Evolutionary conservation across 768 basidiomycete genomes (phyloP).

Genomic region (Coprinopsis cinerea): DNA sequence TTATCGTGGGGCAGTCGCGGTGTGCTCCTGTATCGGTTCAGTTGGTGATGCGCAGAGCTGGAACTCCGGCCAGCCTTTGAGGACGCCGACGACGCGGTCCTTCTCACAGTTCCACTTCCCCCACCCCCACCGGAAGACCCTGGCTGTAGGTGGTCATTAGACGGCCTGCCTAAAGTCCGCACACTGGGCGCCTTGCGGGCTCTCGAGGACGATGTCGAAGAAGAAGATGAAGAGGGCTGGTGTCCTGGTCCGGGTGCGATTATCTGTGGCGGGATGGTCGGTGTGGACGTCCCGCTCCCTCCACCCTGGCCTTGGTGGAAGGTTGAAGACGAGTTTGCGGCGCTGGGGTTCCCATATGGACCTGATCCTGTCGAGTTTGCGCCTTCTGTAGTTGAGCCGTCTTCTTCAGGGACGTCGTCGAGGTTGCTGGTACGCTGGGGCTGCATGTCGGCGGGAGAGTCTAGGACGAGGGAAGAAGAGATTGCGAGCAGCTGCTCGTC

Average conservation of each 20-base stretch:
- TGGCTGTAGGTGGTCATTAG: conserved; percentile 7
- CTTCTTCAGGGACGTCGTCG: conserved; percentile 10
- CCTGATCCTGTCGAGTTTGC: not conserved
- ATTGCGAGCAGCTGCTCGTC: conserved; percentile 9
- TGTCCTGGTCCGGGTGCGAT: conserved; percentile 1
- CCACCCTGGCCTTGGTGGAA: too few relatives aligned
- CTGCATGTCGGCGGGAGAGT: not conserved
- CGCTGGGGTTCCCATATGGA: conserved; percentile 6
- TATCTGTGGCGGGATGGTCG: not conserved
- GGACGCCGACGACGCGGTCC: not conserved
- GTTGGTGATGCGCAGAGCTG: not conserved
- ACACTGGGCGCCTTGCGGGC: conserved; percentile 5
- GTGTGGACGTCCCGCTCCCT: not conserved
- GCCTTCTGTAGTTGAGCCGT: not conserved
- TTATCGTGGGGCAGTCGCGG: conserved; percentile 60
- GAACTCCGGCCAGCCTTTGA: not conserved
- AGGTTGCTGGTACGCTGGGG: conserved; percentile 4
- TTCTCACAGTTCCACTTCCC: not conserved
- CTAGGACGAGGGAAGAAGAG: not conserved
- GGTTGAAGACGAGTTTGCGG: conserved; percentile 5
- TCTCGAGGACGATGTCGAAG: not conserved
- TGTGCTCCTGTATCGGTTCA: conserved; percentile 20
- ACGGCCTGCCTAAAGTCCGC: conserved; percentile 6
- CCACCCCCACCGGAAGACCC: not conserved
- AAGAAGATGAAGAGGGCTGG: not conserved